A percentile compares a stretch with the other conserved stretches of the same genome.
phyloP scores from a whole-genome alignment of 768 basidiomycete genomes.

The Sistotremastrum suecicum region DNA sequence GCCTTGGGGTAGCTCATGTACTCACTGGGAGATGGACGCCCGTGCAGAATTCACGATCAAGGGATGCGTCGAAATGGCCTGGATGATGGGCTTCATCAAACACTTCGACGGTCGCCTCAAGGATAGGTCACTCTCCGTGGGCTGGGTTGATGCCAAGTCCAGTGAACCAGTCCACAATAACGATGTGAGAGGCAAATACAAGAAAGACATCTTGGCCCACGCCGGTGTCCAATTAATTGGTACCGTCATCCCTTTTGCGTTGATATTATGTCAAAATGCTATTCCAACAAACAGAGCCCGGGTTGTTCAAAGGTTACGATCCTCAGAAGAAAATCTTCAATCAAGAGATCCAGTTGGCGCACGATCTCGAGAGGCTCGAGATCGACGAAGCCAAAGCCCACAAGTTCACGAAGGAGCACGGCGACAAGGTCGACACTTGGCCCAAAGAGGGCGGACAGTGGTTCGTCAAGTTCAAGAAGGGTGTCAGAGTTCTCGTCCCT shows the following conservation, averaged over 20 bases:
- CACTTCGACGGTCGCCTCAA: conserved; percentile 97
- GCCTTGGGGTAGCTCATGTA: conserved; percentile 96
- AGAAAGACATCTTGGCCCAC: conserved; percentile 84
- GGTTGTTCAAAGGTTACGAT: conserved; percentile 95
- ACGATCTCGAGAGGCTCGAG: conserved; percentile 94
- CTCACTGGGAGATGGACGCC: conserved; percentile 99
- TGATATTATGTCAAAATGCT: too few species aligned
- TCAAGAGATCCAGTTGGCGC: conserved; percentile 91
- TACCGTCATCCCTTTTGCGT: too few species aligned
- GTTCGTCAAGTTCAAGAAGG: conserved; percentile 99
- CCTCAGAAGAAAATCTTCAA: conserved; percentile 96
- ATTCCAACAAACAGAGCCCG: too few species aligned
- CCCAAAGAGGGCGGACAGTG: conserved; percentile 83
- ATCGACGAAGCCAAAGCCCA: conserved; percentile 81
- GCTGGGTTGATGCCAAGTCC: conserved; percentile 95
- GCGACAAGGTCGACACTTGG: conserved; percentile 94
- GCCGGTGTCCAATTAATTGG: conserved; percentile 91
- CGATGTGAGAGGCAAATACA: conserved; percentile 86
- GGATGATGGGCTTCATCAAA: conserved; percentile 98
- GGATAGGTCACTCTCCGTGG: conserved; percentile 84
- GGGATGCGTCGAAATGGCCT: conserved; percentile 98
- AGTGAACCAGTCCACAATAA: conserved; percentile 95
- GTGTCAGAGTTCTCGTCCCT: conserved; percentile 81
- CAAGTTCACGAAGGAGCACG: conserved; percentile 94
- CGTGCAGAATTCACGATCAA: conserved; percentile 94